Conservation (phyloP, 2,329 filamentous ascomycete species). For the Aspergillus brunneoviolaceus region DNA sequence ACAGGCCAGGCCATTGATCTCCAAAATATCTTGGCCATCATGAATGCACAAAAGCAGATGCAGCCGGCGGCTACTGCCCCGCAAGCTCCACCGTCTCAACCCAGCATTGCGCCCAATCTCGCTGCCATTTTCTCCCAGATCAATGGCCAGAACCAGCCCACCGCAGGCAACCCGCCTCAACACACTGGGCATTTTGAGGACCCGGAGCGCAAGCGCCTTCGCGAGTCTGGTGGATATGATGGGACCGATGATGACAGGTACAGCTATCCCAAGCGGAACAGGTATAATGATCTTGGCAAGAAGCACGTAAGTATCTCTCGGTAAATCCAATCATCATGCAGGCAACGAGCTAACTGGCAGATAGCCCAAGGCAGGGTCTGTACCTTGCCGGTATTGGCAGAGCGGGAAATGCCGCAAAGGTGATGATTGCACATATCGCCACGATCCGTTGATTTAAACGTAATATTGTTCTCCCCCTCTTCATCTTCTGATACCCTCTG, state of each 20-base stretch:
- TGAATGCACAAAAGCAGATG: constrained; percentile 39
- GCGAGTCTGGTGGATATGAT: constrained; percentile 35
- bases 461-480: constrained; percentile 4
- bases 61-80: constrained; percentile 30
- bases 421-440: constrained; percentile 52
- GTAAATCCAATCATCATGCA: background rate
- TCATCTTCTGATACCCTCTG: constrained; percentile 19
- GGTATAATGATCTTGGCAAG: constrained; percentile 34
- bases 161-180: constrained; percentile 12
- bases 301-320: constrained; percentile 36
- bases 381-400: constrained; percentile 54
- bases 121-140: constrained; percentile 38
- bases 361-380: constrained; percentile 45
- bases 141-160: constrained; percentile 26
- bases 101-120: constrained; percentile 33
- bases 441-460: constrained; percentile 34
- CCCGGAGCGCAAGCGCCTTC: constrained; percentile 42
- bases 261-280: constrained; percentile 36
- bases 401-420: constrained; percentile 56
- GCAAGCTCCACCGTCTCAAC: constrained; percentile 28
- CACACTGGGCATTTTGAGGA: constrained; percentile 36
- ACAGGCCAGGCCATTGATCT: constrained; percentile 35
- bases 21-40: constrained; percentile 40
- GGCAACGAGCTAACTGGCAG: constrained; percentile 13
- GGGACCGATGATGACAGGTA: constrained; percentile 32